These are phyloP conservation scores for Lentinula edodes DNA, from an alignment of 768 basidiomycete genomes.

Conservation along the genomic window DNA sequence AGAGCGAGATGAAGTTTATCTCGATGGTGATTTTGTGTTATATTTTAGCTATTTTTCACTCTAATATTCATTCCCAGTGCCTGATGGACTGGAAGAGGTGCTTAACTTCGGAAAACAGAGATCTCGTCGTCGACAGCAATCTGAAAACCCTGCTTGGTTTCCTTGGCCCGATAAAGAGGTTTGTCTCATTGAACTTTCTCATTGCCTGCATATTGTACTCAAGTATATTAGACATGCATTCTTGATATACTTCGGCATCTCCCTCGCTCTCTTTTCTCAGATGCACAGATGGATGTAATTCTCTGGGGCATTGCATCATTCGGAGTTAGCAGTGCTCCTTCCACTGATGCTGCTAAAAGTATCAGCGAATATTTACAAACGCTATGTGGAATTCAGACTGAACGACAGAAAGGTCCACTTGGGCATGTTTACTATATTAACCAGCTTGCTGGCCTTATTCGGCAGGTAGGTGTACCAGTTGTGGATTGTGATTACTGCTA, in stretches of 20 bases:
- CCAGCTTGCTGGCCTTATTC: conserved; percentile 11
- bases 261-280: conserved; percentile 2
- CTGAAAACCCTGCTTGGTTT: background rate
- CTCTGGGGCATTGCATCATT: background rate
- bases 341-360: background rate
- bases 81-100: too few relatives aligned
- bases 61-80: too few relatives aligned
- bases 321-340: background rate
- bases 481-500: background rate
- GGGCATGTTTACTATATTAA: conserved; percentile 28
- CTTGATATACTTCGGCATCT: conserved; percentile 4
- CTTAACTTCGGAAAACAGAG: too few relatives aligned
- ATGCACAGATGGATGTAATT: background rate
- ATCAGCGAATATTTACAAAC: conserved; percentile 12
- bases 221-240: background rate
- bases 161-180: background rate
- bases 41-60: too few relatives aligned
- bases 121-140: background rate
- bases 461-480: background rate
- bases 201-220: background rate
- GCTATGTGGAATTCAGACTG: conserved; percentile 22
- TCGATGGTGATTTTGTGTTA: too few relatives aligned
- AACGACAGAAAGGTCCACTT: conserved; percentile 22
- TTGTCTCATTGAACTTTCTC: background rate
- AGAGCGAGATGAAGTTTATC: too few relatives aligned